Base-by-base conservation (phyloP, 140 eudicot genomes). In the Oenanthe javanica region DNA sequence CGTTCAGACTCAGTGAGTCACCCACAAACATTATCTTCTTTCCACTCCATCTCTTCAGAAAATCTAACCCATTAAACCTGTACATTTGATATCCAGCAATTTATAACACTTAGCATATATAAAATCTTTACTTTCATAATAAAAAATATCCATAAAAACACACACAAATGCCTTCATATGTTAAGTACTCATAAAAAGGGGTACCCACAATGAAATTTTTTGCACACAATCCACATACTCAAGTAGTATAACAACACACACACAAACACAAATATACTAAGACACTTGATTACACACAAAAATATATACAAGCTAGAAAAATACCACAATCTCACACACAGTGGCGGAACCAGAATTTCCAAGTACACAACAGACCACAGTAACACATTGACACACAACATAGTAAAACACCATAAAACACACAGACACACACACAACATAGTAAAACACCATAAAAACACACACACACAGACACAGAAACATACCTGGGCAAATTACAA, bases 1-100 rank as follows among this genome's bases (percentile, higher is more conserved):
- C 90, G 80, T 95, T 95, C 84, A 92, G 80, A 86, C 98, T 94
- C 98, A 94, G 89, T 78, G 98, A 94, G 93, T 94, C 98, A 18
- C 99, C 99, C 86, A 92, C 99, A 89, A 95, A 92, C 99, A 95
- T 95, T 75, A 95, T 94, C 86, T 89, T 90, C 89, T 95, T 95
- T 81, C 99, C 99, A 31, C 87, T 92, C 90, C 89, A 92, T 84
- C 83, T 89, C 66, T 70, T 88, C 90, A 95, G 77, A 61, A 95
- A 88, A 66, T 91, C 90, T 83, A 87, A 21, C 73, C 99, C 99
- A 89, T 95, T 57, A 85, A 95, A 95, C 85, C 99, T 95, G 76
- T 31, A 46, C 69, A 59, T n/a, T 59, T 59, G 31, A 59, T 59
- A 27, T 57, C 66, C 25, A 27, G 19, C 72, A 4, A 25, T 25